These are phyloP conservation scores for Margaritispora aquatica DNA, from an alignment of 495 filamentous ascomycete genomes.

Conservation along the genomic window DNA sequence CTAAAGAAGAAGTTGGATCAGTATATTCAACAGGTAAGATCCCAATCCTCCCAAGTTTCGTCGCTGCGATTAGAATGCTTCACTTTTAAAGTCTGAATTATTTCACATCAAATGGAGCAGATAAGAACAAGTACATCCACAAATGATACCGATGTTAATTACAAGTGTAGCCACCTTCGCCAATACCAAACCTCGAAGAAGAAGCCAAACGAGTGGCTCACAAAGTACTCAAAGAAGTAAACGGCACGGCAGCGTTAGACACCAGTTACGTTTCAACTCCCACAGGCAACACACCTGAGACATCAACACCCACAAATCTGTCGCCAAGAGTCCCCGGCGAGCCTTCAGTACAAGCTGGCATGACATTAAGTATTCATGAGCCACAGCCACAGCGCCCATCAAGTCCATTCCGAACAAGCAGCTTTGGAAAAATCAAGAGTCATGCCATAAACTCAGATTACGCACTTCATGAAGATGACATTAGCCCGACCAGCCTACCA, in stretches of 20 bases:
- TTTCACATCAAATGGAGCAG: too few species aligned
- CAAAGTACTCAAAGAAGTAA: constrained; percentile 11
- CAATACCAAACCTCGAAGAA: constrained; percentile 14
- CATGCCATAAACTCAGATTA: neutral
- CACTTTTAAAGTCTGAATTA: neutral
- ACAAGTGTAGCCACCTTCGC: constrained; percentile 8
- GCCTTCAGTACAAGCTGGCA: neutral
- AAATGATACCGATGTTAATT: too few species aligned
- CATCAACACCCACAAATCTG: neutral
- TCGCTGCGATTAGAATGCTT: too few species aligned
- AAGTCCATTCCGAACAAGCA: neutral
- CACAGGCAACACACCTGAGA: neutral
- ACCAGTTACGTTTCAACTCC: neutral
- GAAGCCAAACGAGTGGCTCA: constrained; percentile 12
- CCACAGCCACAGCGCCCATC: neutral
- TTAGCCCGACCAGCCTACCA: neutral
- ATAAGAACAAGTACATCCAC: too few species aligned
- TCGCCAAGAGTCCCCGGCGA: neutral
- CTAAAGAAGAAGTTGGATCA: constrained; percentile 68
- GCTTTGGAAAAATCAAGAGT: neutral
- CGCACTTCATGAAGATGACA: neutral
- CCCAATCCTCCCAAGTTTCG: too few species aligned
- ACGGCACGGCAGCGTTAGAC: constrained; percentile 2
- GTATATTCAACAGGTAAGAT: constrained; percentile 26
- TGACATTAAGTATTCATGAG: neutral